A percentile compares a stretch with the other conserved stretches of the same genome.
phyloP scores from a whole-genome alignment of 768 basidiomycete genomes.

The Mycena galericulata region DNA sequence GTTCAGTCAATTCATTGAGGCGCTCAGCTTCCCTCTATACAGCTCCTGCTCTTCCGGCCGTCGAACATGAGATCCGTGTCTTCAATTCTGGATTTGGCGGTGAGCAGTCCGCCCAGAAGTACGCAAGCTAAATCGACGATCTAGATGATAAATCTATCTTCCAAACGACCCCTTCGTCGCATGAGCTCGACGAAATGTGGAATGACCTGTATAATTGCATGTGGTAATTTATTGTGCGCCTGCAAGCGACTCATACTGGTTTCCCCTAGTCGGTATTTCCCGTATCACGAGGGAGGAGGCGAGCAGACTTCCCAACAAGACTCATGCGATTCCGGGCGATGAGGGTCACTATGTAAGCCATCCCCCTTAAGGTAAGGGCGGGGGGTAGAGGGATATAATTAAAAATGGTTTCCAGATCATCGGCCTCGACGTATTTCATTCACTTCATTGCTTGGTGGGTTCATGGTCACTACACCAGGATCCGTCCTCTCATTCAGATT shows the following conservation, averaged over 20 bases:
- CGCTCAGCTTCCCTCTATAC: background rate
- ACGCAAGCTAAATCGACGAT: background rate
- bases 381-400: no score
- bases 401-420: conserved; percentile 15
- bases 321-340: conserved; percentile 3
- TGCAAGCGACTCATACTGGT: background rate
- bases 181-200: conserved; percentile 8
- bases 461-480: background rate
- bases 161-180: conserved; percentile 24
- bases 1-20: background rate
- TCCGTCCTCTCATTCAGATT: background rate
- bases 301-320: conserved; percentile 9
- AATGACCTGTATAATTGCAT: conserved; percentile 3
- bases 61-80: background rate
- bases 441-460: conserved; percentile 6
- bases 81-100: background rate
- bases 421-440: conserved; percentile 10
- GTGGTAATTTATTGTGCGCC: background rate
- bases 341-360: conserved; percentile 13
- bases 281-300: conserved; percentile 6
- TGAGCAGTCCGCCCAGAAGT: background rate
- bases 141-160: conserved; percentile 27
- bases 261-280: conserved; percentile 11
- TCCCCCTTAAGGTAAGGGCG: background rate
- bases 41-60: conserved; percentile 2